phyloP scores from a whole-genome alignment of 2,329 filamentous ascomycete genomes.

The Juglanconis juglandina region DNA sequence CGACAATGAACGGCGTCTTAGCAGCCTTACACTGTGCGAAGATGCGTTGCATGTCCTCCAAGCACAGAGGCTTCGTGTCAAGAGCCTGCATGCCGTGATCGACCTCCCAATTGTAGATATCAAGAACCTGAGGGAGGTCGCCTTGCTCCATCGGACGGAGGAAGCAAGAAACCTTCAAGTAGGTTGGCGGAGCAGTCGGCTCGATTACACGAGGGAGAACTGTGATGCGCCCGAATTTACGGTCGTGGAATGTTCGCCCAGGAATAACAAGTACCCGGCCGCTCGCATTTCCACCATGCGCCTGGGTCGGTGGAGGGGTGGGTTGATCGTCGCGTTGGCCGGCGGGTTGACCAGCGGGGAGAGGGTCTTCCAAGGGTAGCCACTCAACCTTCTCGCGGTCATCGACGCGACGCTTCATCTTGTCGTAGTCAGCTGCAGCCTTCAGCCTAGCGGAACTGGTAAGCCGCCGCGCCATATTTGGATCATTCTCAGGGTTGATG shows the following conservation, averaged over 20 bases:
- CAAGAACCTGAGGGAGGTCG: constrained; percentile 10
- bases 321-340: not conserved
- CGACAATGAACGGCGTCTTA: constrained; percentile 17
- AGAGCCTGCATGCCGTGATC: constrained; percentile 15
- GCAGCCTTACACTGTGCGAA: constrained; percentile 3
- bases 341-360: not conserved
- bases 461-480: not conserved
- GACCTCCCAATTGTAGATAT: constrained; percentile 21
- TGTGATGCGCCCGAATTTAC: not conserved
- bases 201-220: not conserved
- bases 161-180: constrained; percentile 6
- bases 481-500: constrained; percentile 2
- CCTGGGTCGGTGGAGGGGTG: not conserved
- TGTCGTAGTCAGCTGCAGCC: not conserved
- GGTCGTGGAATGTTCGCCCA: not conserved
- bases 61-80: constrained; percentile 9
- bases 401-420: constrained; percentile 4
- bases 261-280: not conserved
- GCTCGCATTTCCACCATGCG: not conserved
- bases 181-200: not conserved
- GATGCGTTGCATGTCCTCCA: constrained; percentile 7
- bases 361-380: not conserved
- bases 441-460: not conserved
- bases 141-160: constrained; percentile 11
- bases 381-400: not conserved